Percentiles rank a stretch among this genome's conserved stretches.
Evolutionary conservation across 1,284 basidiomycete genomes (phyloP).

Genomic region (Boletus hoseneyae): DNA sequence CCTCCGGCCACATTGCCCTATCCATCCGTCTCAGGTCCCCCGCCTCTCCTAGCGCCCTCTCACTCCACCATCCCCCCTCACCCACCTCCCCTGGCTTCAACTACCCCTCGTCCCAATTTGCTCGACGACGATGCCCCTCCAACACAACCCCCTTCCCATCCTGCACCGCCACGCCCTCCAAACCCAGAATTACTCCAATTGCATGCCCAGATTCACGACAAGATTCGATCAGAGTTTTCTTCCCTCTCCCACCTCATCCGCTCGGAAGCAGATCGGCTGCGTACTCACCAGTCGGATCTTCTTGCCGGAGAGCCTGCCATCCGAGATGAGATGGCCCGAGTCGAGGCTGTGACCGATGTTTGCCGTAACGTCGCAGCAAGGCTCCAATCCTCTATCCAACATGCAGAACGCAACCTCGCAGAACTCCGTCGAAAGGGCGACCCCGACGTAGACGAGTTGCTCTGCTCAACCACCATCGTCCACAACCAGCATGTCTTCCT

Average conservation of each 20-base stretch:
- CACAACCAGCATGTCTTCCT: conserved; percentile 81
- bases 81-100: conserved; percentile 19
- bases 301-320: conserved; percentile 89
- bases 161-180: conserved; percentile 78
- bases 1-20: conserved; percentile 22
- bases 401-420: conserved; percentile 64
- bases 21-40: conserved; percentile 20
- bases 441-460: conserved; percentile 87
- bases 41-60: conserved; percentile 13
- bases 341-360: conserved; percentile 92
- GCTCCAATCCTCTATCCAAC: conserved; percentile 57
- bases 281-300: conserved; percentile 80
- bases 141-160: conserved; percentile 21
- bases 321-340: conserved; percentile 91
- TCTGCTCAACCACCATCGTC: conserved; percentile 93
- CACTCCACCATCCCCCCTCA: conserved; percentile 23
- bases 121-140: conserved; percentile 48
- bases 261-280: conserved; percentile 71
- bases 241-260: conserved; percentile 64
- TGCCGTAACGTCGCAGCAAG: conserved; percentile 77
- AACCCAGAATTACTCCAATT: conserved; percentile 85
- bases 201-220: conserved; percentile 78
- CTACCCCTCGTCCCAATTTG: conserved; percentile 41
- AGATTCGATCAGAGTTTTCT: conserved; percentile 67
- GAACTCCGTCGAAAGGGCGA: conserved; percentile 74